A percentile compares a stretch with the other conserved stretches of the same genome.
Evolutionary conservation across 2,329 filamentous ascomycete genomes (phyloP).

Genomic region (Penicillium aurantiogriseum): DNA sequence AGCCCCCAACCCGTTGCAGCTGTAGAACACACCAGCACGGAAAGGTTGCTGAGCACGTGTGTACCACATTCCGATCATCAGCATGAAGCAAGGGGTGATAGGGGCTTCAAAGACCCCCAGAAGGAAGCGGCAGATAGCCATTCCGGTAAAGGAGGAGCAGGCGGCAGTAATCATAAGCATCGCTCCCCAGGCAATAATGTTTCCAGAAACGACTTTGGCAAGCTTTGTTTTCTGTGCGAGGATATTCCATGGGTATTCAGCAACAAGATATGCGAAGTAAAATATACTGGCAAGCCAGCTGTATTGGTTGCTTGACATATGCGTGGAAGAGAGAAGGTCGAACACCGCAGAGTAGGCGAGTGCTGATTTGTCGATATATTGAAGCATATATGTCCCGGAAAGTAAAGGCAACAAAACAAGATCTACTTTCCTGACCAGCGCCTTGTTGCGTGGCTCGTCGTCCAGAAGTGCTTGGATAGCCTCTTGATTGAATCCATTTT

Average conservation of each 20-base stretch:
- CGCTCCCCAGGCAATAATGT: conserved; percentile 45
- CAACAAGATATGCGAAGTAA: conserved; percentile 51
- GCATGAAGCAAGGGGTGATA: conserved; percentile 52
- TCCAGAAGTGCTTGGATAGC: conserved; percentile 47
- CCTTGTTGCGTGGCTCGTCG: conserved; percentile 37
- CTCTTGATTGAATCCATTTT: conserved; percentile 47
- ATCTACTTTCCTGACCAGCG: conserved; percentile 49
- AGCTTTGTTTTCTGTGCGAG: conserved; percentile 30
- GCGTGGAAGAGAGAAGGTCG: conserved; percentile 52
- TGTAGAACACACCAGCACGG: conserved; percentile 47
- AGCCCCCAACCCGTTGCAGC: conserved; percentile 42
- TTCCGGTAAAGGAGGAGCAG: conserved; percentile 42
- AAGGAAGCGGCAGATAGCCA: conserved; percentile 48
- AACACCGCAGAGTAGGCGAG: conserved; percentile 57
- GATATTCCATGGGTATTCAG: conserved; percentile 45
- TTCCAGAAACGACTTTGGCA: conserved; percentile 31
- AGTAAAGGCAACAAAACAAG: conserved; percentile 53
- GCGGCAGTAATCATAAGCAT: conserved; percentile 48
- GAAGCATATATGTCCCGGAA: conserved; percentile 41
- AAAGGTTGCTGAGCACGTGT: conserved; percentile 48
- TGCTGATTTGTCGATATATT: conserved; percentile 59
- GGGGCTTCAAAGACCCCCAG: conserved; percentile 51
- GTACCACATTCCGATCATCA: conserved; percentile 54
- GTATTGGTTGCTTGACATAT: conserved; percentile 46
- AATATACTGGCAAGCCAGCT: conserved; percentile 58